Evolutionary conservation across 306 rosid species (phyloP).

Genomic region (Glycine tomentella): DNA sequence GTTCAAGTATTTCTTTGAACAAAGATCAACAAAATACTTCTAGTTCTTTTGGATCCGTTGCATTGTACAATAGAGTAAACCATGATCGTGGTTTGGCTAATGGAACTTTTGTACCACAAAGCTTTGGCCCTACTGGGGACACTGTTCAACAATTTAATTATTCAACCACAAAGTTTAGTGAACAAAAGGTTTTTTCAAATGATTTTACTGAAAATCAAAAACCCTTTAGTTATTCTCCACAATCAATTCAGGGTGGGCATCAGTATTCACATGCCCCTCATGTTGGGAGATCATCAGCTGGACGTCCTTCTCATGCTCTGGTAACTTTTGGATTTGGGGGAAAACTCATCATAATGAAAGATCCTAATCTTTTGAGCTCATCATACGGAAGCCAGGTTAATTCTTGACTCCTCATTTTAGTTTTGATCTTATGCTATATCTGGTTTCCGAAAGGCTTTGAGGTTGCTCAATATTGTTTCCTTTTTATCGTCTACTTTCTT

Average conservation of each 20-base stretch:
- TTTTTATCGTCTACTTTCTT: conserved; percentile 27
- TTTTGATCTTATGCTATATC: conserved; percentile 39
- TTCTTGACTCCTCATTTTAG: conserved; percentile 43
- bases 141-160: conserved; percentile 63
- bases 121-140: conserved; percentile 55
- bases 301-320: conserved; percentile 90
- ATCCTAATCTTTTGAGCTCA: conserved; percentile 57
- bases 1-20: conserved; percentile 49
- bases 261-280: conserved; percentile 67
- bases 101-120: conserved; percentile 55
- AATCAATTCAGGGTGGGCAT: conserved; percentile 60
- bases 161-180: conserved; percentile 51
- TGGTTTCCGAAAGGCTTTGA: conserved; percentile 27
- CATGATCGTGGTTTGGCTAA: conserved; percentile 60
- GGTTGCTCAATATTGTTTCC: conserved; percentile 14
- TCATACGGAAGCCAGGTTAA: conserved; percentile 79
- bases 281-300: conserved; percentile 76
- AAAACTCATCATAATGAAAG: conserved; percentile 85
- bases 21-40: conserved; percentile 60
- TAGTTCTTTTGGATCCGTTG: conserved; percentile 61
- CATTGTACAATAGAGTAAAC: conserved; percentile 58
- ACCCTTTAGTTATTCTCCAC: conserved; percentile 57
- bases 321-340: conserved; percentile 98
- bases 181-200: conserved; percentile 55
- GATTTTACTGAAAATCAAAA: conserved; percentile 62